phyloP scores from a whole-genome alignment of 164 flowering plant species.

The Aristolochia californica region DNA sequence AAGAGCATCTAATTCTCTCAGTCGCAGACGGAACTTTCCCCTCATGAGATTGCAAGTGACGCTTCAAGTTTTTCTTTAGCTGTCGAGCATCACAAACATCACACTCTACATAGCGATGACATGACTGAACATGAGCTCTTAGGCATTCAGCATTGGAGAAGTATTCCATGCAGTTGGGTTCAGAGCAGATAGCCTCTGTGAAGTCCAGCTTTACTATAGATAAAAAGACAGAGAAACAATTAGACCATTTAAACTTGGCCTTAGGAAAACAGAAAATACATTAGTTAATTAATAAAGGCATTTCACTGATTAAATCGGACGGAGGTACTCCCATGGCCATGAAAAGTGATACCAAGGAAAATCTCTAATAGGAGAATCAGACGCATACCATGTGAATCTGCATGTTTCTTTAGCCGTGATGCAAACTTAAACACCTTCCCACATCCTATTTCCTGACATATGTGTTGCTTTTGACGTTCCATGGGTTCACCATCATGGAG shows the following conservation, averaged over 20 bases:
- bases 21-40: slow-evolving; percentile 6
- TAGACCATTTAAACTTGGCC: not conserved
- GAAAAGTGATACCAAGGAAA: not conserved
- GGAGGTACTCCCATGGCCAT: not conserved
- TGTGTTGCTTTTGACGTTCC: slow-evolving; percentile 24
- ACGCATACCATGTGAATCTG: slow-evolving; percentile 70
- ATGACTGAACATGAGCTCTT: slow-evolving; percentile 42
- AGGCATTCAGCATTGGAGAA: slow-evolving; percentile 65
- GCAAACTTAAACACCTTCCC: slow-evolving; percentile 63
- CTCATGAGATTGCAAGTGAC: slow-evolving; percentile 44
- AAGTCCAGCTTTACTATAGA: slow-evolving; percentile 59
- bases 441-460: slow-evolving; percentile 64
- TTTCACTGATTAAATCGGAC: not conserved
- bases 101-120: slow-evolving; percentile 54
- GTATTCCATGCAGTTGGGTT: slow-evolving; percentile 62
- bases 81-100: slow-evolving; percentile 69
- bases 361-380: not conserved
- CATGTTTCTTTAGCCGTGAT: slow-evolving; percentile 59
- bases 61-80: slow-evolving; percentile 65
- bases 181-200: slow-evolving; percentile 59
- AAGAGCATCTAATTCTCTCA: slow-evolving; percentile 41
- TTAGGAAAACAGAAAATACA: not conserved
- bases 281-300: not conserved
- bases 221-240: not conserved
- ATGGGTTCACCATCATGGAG: slow-evolving; percentile 31